Evolutionary conservation across 2,329 filamentous ascomycete genomes (phyloP).

Genomic region (Phaeoacremonium minimum): DNA sequence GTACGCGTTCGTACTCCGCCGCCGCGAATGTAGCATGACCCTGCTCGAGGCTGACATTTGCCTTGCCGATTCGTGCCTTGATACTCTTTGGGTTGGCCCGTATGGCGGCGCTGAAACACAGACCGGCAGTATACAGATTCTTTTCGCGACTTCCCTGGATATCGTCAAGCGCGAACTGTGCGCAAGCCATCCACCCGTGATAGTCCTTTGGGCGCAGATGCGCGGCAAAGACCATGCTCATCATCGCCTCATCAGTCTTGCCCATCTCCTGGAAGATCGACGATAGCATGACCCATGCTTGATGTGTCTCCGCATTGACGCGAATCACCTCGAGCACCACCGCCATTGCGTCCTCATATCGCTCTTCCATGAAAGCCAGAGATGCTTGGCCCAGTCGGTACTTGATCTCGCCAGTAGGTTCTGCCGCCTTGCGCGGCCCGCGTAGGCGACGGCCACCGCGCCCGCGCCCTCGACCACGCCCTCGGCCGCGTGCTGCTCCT

Average conservation of each 20-base stretch:
- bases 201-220: conserved; percentile 59
- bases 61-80: conserved; percentile 56
- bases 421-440: conserved; percentile 56
- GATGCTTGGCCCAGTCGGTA: conserved; percentile 62
- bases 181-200: conserved; percentile 54
- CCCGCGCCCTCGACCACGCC: conserved; percentile 21
- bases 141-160: conserved; percentile 41
- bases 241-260: conserved; percentile 51
- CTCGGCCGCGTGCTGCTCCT: conserved; percentile 8
- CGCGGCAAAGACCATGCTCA: conserved; percentile 57
- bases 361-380: conserved; percentile 58
- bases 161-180: conserved; percentile 50
- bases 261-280: conserved; percentile 59
- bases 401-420: conserved; percentile 69
- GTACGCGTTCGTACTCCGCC: conserved; percentile 50
- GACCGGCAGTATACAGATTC: conserved; percentile 48
- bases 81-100: conserved; percentile 52
- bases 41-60: conserved; percentile 51
- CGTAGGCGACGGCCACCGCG: conserved; percentile 1
- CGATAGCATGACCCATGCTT: conserved; percentile 60
- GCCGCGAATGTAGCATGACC: conserved; percentile 51
- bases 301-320: conserved; percentile 63
- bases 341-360: conserved; percentile 56
- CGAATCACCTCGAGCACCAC: conserved; percentile 60
- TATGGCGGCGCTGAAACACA: conserved; percentile 57